phyloP scores from a whole-genome alignment of 192 early-diverging fungal genomes.

The Coemansia sp. region DNA sequence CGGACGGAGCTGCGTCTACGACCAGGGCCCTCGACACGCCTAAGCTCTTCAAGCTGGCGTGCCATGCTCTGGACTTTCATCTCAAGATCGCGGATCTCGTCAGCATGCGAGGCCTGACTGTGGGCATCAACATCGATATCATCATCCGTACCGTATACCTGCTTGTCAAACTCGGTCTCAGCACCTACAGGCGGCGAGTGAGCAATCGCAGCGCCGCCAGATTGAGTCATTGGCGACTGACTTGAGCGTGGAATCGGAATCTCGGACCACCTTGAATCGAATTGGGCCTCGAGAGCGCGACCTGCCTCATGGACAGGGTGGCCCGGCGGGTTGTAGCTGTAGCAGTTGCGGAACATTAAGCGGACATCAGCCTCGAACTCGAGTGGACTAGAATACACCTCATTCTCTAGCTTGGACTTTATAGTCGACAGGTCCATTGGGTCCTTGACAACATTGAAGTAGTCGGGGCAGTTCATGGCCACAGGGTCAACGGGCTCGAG shows the following conservation, averaged over 20 bases:
- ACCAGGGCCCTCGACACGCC: constrained; percentile 24
- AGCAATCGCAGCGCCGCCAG: constrained; percentile 34
- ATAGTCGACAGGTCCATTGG: constrained; percentile 92
- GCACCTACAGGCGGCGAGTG: constrained; percentile 50
- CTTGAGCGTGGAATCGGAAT: constrained; percentile 35
- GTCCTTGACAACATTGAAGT: constrained; percentile 79
- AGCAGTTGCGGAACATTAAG: constrained; percentile 88
- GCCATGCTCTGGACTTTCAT: constrained; percentile 53
- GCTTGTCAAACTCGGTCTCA: constrained; percentile 56
- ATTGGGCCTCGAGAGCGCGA: constrained; percentile 70
- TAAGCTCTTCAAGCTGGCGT: constrained; percentile 54
- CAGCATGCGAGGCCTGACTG: constrained; percentile 34
- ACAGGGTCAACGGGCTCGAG: constrained; percentile 85
- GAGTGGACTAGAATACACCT: constrained; percentile 62
- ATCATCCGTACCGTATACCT: constrained; percentile 44
- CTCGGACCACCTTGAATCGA: constrained; percentile 77
- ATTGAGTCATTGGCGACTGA: constrained; percentile 30
- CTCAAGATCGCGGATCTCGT: constrained; percentile 55
- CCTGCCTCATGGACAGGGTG: constrained; percentile 74
- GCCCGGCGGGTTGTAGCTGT: constrained; percentile 72
- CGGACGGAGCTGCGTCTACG: constrained; percentile 47
- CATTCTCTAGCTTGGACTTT: constrained; percentile 65
- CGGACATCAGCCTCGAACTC: constrained; percentile 79
- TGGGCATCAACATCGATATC: constrained; percentile 46
- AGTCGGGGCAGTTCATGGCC: constrained; percentile 82